Percentiles rank a stretch among this genome's conserved stretches.
These are phyloP conservation scores for Biscogniauxia sp. DNA, from an alignment of 2,329 filamentous ascomycete species.

Conservation along the genomic window DNA sequence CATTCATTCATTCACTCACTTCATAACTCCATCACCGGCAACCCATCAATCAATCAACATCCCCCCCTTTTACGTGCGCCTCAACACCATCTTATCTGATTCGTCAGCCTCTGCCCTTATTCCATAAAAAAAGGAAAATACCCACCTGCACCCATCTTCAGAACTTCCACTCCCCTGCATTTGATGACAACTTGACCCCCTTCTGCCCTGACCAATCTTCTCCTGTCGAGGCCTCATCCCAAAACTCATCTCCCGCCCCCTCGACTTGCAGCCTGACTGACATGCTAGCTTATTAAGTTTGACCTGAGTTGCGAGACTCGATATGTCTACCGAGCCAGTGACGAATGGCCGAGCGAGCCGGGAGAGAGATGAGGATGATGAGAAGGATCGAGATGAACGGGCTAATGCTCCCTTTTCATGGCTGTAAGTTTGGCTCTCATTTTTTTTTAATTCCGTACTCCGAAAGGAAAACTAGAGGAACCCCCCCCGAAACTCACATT, in stretches of 20 bases:
- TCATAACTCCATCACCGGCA: too few species aligned
- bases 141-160: too few species aligned
- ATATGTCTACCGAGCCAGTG: not conserved
- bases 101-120: too few species aligned
- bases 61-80: too few species aligned
- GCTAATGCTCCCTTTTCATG: conserved; percentile 13
- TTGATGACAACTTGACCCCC: too few species aligned
- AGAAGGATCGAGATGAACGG: not conserved
- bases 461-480: not conserved
- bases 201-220: too few species aligned
- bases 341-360: not conserved
- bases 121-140: too few species aligned
- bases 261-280: not conserved
- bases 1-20: too few species aligned
- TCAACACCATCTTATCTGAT: too few species aligned
- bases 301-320: not conserved
- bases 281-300: not conserved
- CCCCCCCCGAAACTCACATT: conserved; percentile 11
- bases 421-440: conserved; percentile 13
- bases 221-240: too few species aligned
- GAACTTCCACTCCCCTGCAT: too few species aligned
- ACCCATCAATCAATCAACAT: too few species aligned
- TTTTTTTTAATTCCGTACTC: not conserved
- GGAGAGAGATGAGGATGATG: not conserved
- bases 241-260: not conserved